A percentile compares a stretch with the other conserved stretches of the same genome.
phyloP scores from a whole-genome alignment of 768 basidiomycete species.

The Chalciporus chontae region DNA sequence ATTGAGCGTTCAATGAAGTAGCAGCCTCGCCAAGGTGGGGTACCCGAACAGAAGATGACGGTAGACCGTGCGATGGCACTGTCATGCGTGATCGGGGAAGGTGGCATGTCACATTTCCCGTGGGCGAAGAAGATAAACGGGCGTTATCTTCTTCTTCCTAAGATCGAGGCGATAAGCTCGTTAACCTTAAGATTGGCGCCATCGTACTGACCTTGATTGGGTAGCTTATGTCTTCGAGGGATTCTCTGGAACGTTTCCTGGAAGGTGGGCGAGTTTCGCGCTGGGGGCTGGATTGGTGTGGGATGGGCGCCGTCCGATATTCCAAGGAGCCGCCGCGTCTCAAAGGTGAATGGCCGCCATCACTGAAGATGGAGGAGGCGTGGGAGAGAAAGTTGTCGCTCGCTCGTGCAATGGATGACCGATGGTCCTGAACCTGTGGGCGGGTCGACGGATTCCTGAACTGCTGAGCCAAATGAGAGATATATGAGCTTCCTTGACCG shows the following conservation, averaged over 20 bases:
- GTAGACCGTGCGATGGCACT: conserved; percentile 21
- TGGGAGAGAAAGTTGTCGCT: conserved; percentile 33
- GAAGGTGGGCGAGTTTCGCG: conserved; percentile 22
- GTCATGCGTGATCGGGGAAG: conserved; percentile 23
- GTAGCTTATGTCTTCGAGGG: conserved; percentile 25
- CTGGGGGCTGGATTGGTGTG: conserved; percentile 16
- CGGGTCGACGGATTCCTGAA: conserved; percentile 16
- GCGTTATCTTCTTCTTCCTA: conserved; percentile 26
- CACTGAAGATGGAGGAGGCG: conserved; percentile 30
- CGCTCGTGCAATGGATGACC: conserved; percentile 30
- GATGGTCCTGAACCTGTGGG: conserved; percentile 28
- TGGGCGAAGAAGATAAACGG: conserved; percentile 17
- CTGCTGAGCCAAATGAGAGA: conserved; percentile 23
- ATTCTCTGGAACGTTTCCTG: conserved; percentile 33
- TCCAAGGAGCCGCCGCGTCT: conserved; percentile 19
- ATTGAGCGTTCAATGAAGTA: conserved; percentile 8
- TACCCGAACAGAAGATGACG: conserved; percentile 12
- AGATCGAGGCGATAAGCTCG: conserved; percentile 23
- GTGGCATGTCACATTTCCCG: conserved; percentile 21
- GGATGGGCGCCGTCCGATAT: conserved; percentile 10
- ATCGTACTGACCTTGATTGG: conserved; percentile 29
- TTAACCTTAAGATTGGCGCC: conserved; percentile 28
- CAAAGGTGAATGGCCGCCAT: conserved; percentile 16
- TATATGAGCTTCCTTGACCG: conserved; percentile 20
- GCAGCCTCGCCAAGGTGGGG: conserved; percentile 12